A percentile compares a stretch with the other conserved stretches of the same genome.
phyloP scores from a whole-genome alignment of 352 stramenopile genomes.

The Phytophthora hybrid region DNA sequence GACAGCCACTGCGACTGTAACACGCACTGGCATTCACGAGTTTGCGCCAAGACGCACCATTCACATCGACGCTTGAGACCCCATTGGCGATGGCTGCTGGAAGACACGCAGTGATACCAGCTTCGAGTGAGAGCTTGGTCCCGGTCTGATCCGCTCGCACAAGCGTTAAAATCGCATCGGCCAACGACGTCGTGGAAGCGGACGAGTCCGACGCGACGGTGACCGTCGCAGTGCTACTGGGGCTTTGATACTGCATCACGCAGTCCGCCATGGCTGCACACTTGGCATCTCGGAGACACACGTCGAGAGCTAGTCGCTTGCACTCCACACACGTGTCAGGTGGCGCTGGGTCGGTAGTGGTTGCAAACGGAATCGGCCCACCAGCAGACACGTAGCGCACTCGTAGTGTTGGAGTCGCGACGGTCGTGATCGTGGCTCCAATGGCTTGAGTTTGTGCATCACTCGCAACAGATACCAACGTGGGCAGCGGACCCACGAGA shows the following conservation, averaged over 20 bases:
- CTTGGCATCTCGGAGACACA: conserved; percentile 56
- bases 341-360: conserved; percentile 10
- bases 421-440: conserved; percentile 18
- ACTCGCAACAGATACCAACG: conserved; percentile 32
- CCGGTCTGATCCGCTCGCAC: too few relatives aligned
- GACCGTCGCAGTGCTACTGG: conserved; percentile 11
- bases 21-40: too few relatives aligned
- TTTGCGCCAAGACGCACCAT: too few relatives aligned
- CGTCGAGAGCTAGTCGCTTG: conserved; percentile 48
- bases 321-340: conserved; percentile 39
- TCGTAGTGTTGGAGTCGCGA: conserved; percentile 35
- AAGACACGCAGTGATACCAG: too few relatives aligned
- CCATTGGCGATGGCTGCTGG: too few relatives aligned
- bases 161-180: too few relatives aligned
- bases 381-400: conserved; percentile 43
- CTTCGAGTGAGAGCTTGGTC: too few relatives aligned
- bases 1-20: too few relatives aligned
- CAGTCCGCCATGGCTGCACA: conserved; percentile 68
- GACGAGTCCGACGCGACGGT: conserved; percentile 23
- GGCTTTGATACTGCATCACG: conserved; percentile 40
- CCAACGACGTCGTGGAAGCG: conserved; percentile 19
- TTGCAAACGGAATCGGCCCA: conserved; percentile 24
- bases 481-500: conserved; percentile 57
- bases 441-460: conserved; percentile 9
- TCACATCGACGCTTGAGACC: too few relatives aligned